Evolutionary conservation across 371 early-diverging fungal genomes (phyloP).

Genomic region (Capillidium rhysosporum): DNA sequence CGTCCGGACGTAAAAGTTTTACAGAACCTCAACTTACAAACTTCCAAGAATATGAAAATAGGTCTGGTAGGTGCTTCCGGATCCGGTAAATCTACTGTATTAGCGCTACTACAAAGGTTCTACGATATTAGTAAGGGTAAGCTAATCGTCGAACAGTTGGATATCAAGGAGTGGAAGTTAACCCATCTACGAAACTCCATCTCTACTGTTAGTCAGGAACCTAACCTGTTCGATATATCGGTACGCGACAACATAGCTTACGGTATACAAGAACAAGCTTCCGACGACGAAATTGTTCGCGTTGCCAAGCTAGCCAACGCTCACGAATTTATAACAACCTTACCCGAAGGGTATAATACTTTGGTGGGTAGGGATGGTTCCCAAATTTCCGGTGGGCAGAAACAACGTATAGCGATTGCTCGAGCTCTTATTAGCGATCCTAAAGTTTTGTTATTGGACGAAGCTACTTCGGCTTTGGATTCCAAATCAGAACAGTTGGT

Average conservation of each 20-base stretch:
- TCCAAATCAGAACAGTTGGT: constrained; percentile 76
- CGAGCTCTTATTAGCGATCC: constrained; percentile 62
- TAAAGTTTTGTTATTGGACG: constrained; percentile 75
- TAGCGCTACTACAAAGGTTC: constrained; percentile 19
- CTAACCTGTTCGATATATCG: constrained; percentile 59
- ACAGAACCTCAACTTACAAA: constrained; percentile 34
- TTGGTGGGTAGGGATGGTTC: constrained; percentile 53
- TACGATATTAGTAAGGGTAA: constrained; percentile 7
- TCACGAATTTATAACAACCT: constrained; percentile 41
- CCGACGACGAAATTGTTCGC: constrained; percentile 33
- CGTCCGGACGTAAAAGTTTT: constrained; percentile 59
- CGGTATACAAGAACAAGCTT: constrained; percentile 16
- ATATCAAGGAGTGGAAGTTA: constrained; percentile 18
- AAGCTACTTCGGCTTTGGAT: constrained; percentile 91
- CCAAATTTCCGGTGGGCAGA: constrained; percentile 46
- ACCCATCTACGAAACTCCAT: constrained; percentile 41
- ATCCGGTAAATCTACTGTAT: constrained; percentile 40
- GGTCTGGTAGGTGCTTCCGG: constrained; percentile 50
- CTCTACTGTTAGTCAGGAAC: constrained; percentile 76
- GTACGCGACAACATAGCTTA: constrained; percentile 71
- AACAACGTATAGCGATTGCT: constrained; percentile 48
- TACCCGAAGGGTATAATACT: constrained; percentile 59
- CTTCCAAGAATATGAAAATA: constrained; percentile 36
- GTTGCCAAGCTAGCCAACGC: constrained; percentile 47
- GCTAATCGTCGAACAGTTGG: constrained; percentile 5